Evolutionary conservation across 1,284 basidiomycete species (phyloP).

Genomic region (Fomes fomentarius): DNA sequence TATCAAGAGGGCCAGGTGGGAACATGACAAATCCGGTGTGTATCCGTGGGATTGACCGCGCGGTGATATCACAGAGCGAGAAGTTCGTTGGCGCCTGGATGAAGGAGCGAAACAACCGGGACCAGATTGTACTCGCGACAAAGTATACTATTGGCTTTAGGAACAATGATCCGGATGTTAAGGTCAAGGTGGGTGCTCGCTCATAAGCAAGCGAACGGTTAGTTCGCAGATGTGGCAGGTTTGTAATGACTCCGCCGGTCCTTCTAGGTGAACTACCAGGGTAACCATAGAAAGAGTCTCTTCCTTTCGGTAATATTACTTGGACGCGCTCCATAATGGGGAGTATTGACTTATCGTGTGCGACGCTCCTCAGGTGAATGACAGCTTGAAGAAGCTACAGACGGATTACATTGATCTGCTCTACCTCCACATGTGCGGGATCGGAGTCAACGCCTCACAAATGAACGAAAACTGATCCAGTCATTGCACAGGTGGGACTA

Average conservation of each 20-base stretch:
- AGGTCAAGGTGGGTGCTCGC: constrained; percentile 4
- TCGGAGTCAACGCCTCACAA: not conserved
- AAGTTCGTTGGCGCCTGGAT: constrained; percentile 47
- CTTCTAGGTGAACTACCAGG: constrained; percentile 17
- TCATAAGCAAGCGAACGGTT: not conserved
- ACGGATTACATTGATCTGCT: constrained; percentile 56
- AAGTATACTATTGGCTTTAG: constrained; percentile 28
- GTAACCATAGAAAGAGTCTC: constrained; percentile 19
- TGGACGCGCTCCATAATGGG: no score
- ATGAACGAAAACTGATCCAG: not conserved
- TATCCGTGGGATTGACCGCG: not conserved
- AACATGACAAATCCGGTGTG: not conserved
- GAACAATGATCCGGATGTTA: constrained; percentile 4
- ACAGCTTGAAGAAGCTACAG: constrained; percentile 57
- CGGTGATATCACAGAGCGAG: constrained; percentile 24
- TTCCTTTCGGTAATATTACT: constrained; percentile 14
- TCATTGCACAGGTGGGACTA: constrained; percentile 50
- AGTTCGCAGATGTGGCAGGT: not conserved
- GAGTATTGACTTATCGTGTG: not conserved
- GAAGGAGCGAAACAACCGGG: constrained; percentile 40
- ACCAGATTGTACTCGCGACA: constrained; percentile 48
- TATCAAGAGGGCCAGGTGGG: constrained; percentile 34
- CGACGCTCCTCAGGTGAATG: constrained; percentile 32
- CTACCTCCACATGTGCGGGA: constrained; percentile 32
- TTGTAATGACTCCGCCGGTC: not conserved